These are phyloP conservation scores for Thelonectria rubi DNA, from an alignment of 2,329 filamentous ascomycete species.

Conservation along the genomic window DNA sequence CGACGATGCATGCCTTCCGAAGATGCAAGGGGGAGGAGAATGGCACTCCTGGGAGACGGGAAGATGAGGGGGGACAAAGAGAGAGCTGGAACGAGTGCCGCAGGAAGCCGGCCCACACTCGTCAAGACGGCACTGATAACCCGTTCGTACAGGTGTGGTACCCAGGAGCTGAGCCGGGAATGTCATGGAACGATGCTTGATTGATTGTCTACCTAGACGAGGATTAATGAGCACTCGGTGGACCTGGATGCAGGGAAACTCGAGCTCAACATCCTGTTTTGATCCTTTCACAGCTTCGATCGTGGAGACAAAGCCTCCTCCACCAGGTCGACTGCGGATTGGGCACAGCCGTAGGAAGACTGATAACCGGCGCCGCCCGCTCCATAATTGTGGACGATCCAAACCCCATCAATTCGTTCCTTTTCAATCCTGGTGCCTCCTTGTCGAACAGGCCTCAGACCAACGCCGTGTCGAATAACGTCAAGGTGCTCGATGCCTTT, in stretches of 20 bases:
- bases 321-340: slow-evolving; percentile 12
- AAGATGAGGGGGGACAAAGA: slow-evolving; percentile 6
- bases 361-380: slow-evolving; percentile 74
- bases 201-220: too few species aligned
- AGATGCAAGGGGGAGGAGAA: slow-evolving; percentile 12
- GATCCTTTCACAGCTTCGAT: slow-evolving; percentile 2
- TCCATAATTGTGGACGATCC: slow-evolving; percentile 76
- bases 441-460: slow-evolving; percentile 74
- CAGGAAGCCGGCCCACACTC: neutral
- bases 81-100: neutral
- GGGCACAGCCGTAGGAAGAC: slow-evolving; percentile 6
- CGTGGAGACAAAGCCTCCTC: neutral
- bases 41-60: neutral
- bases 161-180: too few species aligned
- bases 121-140: neutral
- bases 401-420: slow-evolving; percentile 49
- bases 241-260: too few species aligned
- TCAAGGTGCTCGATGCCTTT: slow-evolving; percentile 74
- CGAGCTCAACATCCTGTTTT: neutral
- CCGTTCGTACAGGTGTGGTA: too few species aligned
- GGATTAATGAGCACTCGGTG: too few species aligned
- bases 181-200: too few species aligned
- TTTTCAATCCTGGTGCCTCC: slow-evolving; percentile 77
- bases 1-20: slow-evolving; percentile 2
- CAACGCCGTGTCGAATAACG: slow-evolving; percentile 81